Conservation (phyloP, 148 eudicot species). For the Salicornia ramosissima region DNA sequence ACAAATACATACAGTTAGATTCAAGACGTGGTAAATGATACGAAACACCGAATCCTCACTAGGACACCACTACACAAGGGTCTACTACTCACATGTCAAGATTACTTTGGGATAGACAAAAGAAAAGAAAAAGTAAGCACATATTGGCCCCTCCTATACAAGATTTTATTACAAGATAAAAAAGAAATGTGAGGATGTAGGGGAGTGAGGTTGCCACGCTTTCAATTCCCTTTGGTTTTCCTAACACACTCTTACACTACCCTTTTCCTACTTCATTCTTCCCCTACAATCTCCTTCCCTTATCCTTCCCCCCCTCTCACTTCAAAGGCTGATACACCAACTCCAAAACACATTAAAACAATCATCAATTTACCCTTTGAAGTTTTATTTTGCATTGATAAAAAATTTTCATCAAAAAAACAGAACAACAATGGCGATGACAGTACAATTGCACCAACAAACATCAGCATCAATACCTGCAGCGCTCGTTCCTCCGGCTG, state of each 20-base stretch:
- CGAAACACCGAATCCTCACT: too few relatives aligned
- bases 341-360: neutral
- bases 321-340: neutral
- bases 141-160: neutral
- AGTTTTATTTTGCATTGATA: neutral
- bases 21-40: too few relatives aligned
- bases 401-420: neutral
- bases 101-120: too few relatives aligned
- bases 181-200: constrained; percentile 4
- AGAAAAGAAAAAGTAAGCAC: neutral
- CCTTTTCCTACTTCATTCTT: neutral
- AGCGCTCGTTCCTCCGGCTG: constrained; percentile 29
- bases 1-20: too few relatives aligned
- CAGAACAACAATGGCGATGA: constrained; percentile 20
- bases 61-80: too few relatives aligned
- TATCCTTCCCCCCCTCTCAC: neutral
- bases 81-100: too few relatives aligned
- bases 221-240: neutral
- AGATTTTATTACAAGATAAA: constrained; percentile 19
- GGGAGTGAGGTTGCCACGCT: constrained; percentile 36
- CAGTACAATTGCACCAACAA: constrained; percentile 25
- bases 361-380: neutral
- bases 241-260: constrained; percentile 10
- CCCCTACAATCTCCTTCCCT: constrained; percentile 3
- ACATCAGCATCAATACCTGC: constrained; percentile 21